Conservation (phyloP, 306 rosid species). For the Fragaria nilgerrensis region DNA sequence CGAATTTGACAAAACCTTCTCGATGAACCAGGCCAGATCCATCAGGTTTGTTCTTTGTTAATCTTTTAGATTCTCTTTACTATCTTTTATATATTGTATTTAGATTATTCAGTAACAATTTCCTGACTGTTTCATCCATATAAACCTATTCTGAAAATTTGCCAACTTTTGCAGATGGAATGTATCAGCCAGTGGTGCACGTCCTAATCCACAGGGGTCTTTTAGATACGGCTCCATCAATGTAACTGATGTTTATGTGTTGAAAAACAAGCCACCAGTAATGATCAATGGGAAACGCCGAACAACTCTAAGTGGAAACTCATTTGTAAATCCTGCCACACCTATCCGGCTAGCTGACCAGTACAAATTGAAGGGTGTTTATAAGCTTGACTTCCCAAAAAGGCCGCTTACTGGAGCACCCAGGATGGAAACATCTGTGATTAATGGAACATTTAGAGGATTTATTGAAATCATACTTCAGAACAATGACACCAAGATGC, state of each 20-base stretch:
- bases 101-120: background rate
- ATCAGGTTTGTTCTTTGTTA: slow-evolving; percentile 59
- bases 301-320: slow-evolving; percentile 74
- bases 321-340: slow-evolving; percentile 71
- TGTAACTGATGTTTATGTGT: slow-evolving; percentile 81
- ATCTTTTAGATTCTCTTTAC: background rate
- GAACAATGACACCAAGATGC: slow-evolving; percentile 92
- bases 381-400: slow-evolving; percentile 87
- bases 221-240: slow-evolving; percentile 93
- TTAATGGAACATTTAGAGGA: slow-evolving; percentile 86
- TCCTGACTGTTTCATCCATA: background rate
- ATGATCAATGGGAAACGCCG: slow-evolving; percentile 62
- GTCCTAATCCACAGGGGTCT: slow-evolving; percentile 98
- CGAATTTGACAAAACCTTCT: slow-evolving; percentile 83
- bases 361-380: slow-evolving; percentile 64
- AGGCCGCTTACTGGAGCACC: slow-evolving; percentile 74
- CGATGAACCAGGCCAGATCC: slow-evolving; percentile 98
- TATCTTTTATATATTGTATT: background rate
- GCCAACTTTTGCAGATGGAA: slow-evolving; percentile 69
- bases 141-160: slow-evolving; percentile 12
- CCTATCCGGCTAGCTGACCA: slow-evolving; percentile 88
- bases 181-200: slow-evolving; percentile 97
- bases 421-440: slow-evolving; percentile 65
- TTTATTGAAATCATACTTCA: slow-evolving; percentile 87
- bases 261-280: slow-evolving; percentile 67